phyloP scores from a whole-genome alignment of 768 basidiomycete genomes.

The Chalciporus chontae region DNA sequence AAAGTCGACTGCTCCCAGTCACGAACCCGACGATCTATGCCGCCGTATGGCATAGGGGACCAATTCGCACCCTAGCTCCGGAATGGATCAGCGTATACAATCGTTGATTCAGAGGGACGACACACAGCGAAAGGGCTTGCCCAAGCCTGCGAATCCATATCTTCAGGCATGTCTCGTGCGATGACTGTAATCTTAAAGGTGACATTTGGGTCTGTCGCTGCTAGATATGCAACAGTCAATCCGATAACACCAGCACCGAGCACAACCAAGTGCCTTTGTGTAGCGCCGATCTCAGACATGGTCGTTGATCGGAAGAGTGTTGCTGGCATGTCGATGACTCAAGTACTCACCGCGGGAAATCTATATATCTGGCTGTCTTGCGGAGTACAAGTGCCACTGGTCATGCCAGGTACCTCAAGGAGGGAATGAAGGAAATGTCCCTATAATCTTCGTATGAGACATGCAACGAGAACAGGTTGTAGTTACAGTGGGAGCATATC shows the following conservation, averaged over 20 bases:
- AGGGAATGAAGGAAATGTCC: too few relatives aligned
- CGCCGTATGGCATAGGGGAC: conserved; percentile 39
- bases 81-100: background rate
- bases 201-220: conserved; percentile 20
- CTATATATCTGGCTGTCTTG: too few relatives aligned
- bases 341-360: too few relatives aligned
- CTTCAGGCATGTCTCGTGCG: conserved; percentile 36
- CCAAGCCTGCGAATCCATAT: conserved; percentile 41
- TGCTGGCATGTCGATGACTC: too few relatives aligned
- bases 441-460: too few relatives aligned
- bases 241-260: conserved; percentile 40
- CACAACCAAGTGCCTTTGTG: conserved; percentile 25
- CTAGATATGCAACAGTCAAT: conserved; percentile 34
- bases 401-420: too few relatives aligned
- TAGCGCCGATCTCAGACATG: conserved; percentile 12
- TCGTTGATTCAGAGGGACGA: background rate
- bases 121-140: conserved; percentile 51
- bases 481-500: too few relatives aligned
- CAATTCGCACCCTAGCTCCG: conserved; percentile 43
- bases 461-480: too few relatives aligned
- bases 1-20: conserved; percentile 41
- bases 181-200: conserved; percentile 27
- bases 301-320: background rate
- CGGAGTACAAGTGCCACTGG: too few relatives aligned
- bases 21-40: conserved; percentile 30